phyloP scores from a whole-genome alignment of 208 protist genomes.

The Leishmania major region DNA sequence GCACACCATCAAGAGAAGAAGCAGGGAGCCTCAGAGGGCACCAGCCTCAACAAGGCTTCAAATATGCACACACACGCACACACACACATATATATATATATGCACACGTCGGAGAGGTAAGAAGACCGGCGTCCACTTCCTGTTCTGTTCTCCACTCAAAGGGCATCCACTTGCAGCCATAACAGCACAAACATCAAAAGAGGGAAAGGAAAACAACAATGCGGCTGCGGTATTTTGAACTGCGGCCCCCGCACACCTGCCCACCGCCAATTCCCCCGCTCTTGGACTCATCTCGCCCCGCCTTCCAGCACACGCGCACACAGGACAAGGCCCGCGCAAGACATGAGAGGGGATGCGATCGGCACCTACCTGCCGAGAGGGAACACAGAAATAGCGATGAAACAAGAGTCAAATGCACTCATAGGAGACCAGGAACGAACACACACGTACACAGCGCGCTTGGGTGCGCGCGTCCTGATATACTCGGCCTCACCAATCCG shows the following conservation, averaged over 20 bases:
- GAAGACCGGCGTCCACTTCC: neutral
- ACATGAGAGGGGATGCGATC: neutral
- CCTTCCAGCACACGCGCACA: neutral
- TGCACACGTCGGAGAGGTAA: neutral
- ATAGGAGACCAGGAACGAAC: too few species aligned
- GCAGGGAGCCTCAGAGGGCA: neutral
- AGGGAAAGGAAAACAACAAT: neutral
- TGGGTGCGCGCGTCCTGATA: neutral
- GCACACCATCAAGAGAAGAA: neutral
- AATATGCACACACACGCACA: neutral
- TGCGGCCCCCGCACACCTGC: neutral
- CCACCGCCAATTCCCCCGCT: neutral
- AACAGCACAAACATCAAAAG: neutral
- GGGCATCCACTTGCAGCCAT: neutral
- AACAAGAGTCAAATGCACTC: neutral
- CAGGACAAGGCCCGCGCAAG: neutral
- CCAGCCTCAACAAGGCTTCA: neutral
- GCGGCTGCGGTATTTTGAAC: neutral
- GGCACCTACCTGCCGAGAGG: too few species aligned
- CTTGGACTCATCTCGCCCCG: neutral
- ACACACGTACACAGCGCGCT: neutral
- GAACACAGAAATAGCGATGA: neutral
- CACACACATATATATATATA: too few species aligned
- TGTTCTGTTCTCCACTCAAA: neutral
- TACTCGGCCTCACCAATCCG: neutral